Conservation (phyloP, 495 filamentous ascomycete genomes). For the Penicillium subrubescens region DNA sequence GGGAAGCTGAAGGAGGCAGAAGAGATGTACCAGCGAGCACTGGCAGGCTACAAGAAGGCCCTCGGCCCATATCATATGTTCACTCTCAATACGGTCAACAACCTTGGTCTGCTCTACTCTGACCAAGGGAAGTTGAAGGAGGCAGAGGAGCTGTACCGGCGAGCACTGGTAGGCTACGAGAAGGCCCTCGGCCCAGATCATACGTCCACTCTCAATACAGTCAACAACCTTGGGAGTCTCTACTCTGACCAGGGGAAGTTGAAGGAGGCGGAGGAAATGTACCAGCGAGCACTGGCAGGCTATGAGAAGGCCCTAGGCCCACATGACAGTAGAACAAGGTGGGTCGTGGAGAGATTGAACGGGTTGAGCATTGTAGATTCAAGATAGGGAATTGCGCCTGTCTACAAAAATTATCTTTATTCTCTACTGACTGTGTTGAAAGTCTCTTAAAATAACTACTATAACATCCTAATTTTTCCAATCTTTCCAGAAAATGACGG, state of each 20-base stretch:
- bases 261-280: constrained; percentile 41
- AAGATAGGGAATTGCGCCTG: too few relatives aligned
- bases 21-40: constrained; percentile 32
- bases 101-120: constrained; percentile 32
- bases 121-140: constrained; percentile 37
- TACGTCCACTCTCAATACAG: constrained; percentile 30
- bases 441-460: too few relatives aligned
- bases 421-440: too few relatives aligned
- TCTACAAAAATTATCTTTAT: too few relatives aligned
- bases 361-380: too few relatives aligned
- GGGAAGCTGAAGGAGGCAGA: constrained; percentile 42
- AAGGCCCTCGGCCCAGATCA: constrained; percentile 35
- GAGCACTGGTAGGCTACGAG: constrained; percentile 31
- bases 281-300: constrained; percentile 29
- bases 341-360: too few relatives aligned
- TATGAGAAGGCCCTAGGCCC: too few relatives aligned
- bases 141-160: constrained; percentile 40
- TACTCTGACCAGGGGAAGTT: constrained; percentile 39
- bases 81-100: constrained; percentile 39
- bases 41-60: constrained; percentile 37
- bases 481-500: too few relatives aligned
- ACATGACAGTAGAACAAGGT: too few relatives aligned
- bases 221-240: constrained; percentile 41
- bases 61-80: constrained; percentile 35
- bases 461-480: too few relatives aligned